These are phyloP conservation scores for Hortaea sp. DNA, from an alignment of 2,329 filamentous ascomycete genomes.

Conservation along the genomic window DNA sequence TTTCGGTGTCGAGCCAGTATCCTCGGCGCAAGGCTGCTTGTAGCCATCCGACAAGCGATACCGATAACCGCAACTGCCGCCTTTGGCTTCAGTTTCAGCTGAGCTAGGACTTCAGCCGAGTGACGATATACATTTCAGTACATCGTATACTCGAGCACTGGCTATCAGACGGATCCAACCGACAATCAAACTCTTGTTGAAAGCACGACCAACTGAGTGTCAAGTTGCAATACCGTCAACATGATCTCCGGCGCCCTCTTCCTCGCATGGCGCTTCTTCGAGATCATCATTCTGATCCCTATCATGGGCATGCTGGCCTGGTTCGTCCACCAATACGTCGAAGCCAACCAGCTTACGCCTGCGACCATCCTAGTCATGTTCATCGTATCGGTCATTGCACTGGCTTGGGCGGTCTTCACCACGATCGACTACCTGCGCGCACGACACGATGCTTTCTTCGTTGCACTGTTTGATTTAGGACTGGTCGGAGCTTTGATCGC, in stretches of 20 bases:
- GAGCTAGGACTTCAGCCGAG: too few relatives aligned
- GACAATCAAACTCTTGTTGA: too few relatives aligned
- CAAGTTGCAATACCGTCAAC: conserved; percentile 23
- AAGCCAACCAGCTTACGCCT: conserved; percentile 48
- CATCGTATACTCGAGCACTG: too few relatives aligned
- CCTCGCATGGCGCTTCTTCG: conserved; percentile 49
- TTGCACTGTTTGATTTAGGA: conserved; percentile 50
- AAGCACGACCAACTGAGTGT: too few relatives aligned
- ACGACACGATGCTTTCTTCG: conserved; percentile 48
- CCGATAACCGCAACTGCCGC: neutral
- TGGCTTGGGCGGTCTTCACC: conserved; percentile 52
- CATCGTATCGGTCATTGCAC: conserved; percentile 52
- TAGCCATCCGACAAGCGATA: neutral
- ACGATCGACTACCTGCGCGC: conserved; percentile 50
- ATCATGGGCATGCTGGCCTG: conserved; percentile 54
- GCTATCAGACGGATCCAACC: too few relatives aligned
- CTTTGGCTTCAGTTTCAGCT: too few relatives aligned
- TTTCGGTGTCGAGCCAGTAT: neutral
- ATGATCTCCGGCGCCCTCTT: conserved; percentile 48
- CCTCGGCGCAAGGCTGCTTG: neutral
- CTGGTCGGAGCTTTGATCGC: conserved; percentile 57
- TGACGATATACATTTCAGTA: too few relatives aligned
- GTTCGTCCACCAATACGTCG: conserved; percentile 51
- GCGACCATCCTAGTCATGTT: conserved; percentile 53
- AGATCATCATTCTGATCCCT: conserved; percentile 54